Base-by-base conservation (phyloP, 1,139 yeast genomes). In the Sugiyamaella xylanicola region DNA sequence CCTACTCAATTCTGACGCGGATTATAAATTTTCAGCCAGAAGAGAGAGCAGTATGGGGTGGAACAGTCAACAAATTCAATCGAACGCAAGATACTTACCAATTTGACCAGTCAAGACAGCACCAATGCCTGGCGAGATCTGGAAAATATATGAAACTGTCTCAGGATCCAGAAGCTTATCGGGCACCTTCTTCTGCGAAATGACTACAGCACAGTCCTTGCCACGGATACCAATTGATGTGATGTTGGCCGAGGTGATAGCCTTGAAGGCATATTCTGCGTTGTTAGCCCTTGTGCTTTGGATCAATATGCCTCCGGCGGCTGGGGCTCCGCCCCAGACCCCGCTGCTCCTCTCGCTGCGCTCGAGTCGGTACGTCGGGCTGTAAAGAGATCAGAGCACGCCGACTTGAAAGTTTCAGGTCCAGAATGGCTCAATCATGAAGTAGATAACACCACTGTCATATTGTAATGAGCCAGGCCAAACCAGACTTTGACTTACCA, bases 81-180 rank as follows among this genome's bases (percentile, higher is more conserved):
- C n/a, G n/a, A n/a, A n/a, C n/a, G n/a, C n/a, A n/a, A n/a, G 11
- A 29, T 11, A 54, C 58, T 36, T 55, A 55, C 58, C 97, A 70
- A 93, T 92, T 53, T 96, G 90, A 0, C 99, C 99, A 35, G 96
- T 92, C 62, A 96, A 90, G 43, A 93, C 91, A 77, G 93, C 82
- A 22, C 99, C 99, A 63, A 93, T 83, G 53, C 83, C 79, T 16
- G 85, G 85, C 1, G 97, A 86, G 65, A 93, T 87, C 63, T 81
- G 81, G 76, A 92, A 93, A 58, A 93, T 79, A 70, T 90, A 91
- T 11, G 95, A 81, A 32, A 93, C 95, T 5, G 97, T 87, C 43
- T 77, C 73, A 21, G 97, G 83, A 68, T 93, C 99, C 62, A 93
- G 79, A 60, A 93, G 78, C 78, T 91, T 92, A 71, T 93, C 99